Base-by-base conservation (phyloP, 345 rosid species). In the Sisymbrium irio region DNA sequence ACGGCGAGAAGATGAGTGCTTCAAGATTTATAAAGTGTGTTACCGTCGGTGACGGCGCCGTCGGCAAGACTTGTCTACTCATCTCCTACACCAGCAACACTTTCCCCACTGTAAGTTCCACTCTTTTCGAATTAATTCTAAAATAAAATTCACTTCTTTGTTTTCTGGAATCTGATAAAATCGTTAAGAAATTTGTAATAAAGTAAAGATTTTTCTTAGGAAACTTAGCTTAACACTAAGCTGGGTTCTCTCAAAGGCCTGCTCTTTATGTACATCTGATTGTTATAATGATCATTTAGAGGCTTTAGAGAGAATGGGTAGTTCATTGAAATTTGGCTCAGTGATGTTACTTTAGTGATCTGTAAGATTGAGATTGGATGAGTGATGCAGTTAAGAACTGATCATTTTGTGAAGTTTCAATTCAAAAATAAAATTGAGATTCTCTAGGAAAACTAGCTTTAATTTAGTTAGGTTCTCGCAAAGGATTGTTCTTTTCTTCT, bases 41-140 rank as follows among this genome's bases (percentile, higher is more conserved):
- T 49, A 88, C 93, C 1, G 93, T 88, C 73, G 93, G 93, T 46
- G 93, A 88, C 57, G 93, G 93, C 41, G 93, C 93, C 67, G 93
- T 88, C 71, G 93, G 93, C 54, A 88, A 88, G 76, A 88, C 93
- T 56, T 88, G 93, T 85, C 82, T 88, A 75, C 92, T 87, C 65
- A 87, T 87, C 63, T 87, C 91, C 83, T 87, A 87, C 80, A 87
- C 91, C 18, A 85, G 89, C 82, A 88, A 88, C 80, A 86, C 90
- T 80, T 88, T 88, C 71, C 90, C 93, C 22, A 88, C 87, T 53
- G 93, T 88, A 54, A 70, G 80, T 74, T 17, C 41, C 41, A 33
- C 62, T 35, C 56, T 25, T 30, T 71, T 42, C 7, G 12, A 19
- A 6, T 61, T 3, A 40, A 2, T 18, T 37, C 19, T 8, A 40